These are phyloP conservation scores for Wallacemonas sp. DNA, from an alignment of 208 protist genomes.

Conservation along the genomic window DNA sequence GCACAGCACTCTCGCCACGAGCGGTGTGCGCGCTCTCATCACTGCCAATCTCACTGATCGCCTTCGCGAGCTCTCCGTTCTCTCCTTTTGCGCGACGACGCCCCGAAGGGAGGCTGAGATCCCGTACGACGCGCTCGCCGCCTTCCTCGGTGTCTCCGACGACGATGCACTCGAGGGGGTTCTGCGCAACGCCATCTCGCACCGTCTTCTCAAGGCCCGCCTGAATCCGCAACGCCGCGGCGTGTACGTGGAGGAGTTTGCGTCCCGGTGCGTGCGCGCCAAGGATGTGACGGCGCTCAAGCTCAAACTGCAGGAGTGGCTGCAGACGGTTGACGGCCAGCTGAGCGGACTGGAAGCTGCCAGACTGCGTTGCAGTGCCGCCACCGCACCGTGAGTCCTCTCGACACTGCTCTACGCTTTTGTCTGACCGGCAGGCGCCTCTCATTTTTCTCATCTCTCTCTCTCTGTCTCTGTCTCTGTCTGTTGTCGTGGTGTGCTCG, in stretches of 20 bases:
- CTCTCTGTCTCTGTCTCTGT: too few relatives aligned
- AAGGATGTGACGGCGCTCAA: slow-evolving; percentile 34
- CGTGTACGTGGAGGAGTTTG: slow-evolving; percentile 41
- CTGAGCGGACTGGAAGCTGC: slow-evolving; percentile 31
- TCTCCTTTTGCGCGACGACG: slow-evolving; percentile 26
- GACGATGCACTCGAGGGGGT: slow-evolving; percentile 38
- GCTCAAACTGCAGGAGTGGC: slow-evolving; percentile 37
- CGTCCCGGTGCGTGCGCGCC: slow-evolving; percentile 35
- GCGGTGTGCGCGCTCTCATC: slow-evolving; percentile 5
- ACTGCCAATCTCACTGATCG: slow-evolving; percentile 25
- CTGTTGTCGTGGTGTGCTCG: too few relatives aligned
- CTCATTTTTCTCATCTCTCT: slow-evolving; percentile 6
- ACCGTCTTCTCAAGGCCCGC: slow-evolving; percentile 41
- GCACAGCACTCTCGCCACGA: slow-evolving; percentile 5
- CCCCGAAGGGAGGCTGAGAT: slow-evolving; percentile 20
- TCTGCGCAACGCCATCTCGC: slow-evolving; percentile 44
- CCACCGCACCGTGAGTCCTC: not conserved
- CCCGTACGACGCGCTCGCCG: slow-evolving; percentile 27
- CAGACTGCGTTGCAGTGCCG: slow-evolving; percentile 4
- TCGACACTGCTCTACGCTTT: too few relatives aligned
- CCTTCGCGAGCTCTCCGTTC: slow-evolving; percentile 41
- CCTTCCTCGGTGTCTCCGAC: slow-evolving; percentile 17
- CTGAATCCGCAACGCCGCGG: slow-evolving; percentile 39
- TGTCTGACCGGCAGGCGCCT: too few relatives aligned
- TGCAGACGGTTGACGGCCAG: slow-evolving; percentile 26